phyloP scores from a whole-genome alignment of 176 grass and related monocot genomes.

The Puccinellia tenuiflora region DNA sequence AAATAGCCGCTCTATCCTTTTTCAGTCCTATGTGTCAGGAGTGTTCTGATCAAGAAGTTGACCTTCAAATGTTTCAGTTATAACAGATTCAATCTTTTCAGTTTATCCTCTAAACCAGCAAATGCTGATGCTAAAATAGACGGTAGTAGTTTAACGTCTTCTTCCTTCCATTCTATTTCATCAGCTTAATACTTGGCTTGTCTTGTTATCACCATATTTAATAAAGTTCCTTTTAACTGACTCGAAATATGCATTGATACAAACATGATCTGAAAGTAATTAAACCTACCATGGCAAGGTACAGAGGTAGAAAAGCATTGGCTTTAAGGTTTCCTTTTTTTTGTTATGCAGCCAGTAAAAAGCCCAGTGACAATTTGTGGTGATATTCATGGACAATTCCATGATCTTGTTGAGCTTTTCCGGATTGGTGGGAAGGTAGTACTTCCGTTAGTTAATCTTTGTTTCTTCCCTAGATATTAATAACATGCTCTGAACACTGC shows the following conservation, averaged over 20 bases:
- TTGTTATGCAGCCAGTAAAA: constrained; percentile 68
- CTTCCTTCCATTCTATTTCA: neutral
- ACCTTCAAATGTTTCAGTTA: neutral
- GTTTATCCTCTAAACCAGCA: neutral
- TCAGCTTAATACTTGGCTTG: neutral
- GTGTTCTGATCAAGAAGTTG: neutral
- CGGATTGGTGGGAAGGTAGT: constrained; percentile 83
- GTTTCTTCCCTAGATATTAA: neutral
- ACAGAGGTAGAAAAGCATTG: neutral
- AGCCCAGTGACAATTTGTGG: constrained; percentile 94
- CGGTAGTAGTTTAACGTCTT: neutral
- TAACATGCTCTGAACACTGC: neutral
- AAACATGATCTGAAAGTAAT: neutral
- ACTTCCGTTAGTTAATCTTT: neutral
- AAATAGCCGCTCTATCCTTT: neutral
- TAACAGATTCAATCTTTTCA: neutral
- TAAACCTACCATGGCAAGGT: neutral
- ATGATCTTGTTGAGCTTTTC: constrained; percentile 91
- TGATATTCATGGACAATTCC: constrained; percentile 98
- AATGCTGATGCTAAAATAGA: constrained; percentile 6
- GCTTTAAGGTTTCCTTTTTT: neutral
- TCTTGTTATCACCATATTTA: neutral
- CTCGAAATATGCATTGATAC: neutral
- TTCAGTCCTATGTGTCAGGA: neutral
- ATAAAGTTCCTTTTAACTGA: neutral